Base-by-base conservation (phyloP, 306 rosid species). In the Pueraria montana region DNA sequence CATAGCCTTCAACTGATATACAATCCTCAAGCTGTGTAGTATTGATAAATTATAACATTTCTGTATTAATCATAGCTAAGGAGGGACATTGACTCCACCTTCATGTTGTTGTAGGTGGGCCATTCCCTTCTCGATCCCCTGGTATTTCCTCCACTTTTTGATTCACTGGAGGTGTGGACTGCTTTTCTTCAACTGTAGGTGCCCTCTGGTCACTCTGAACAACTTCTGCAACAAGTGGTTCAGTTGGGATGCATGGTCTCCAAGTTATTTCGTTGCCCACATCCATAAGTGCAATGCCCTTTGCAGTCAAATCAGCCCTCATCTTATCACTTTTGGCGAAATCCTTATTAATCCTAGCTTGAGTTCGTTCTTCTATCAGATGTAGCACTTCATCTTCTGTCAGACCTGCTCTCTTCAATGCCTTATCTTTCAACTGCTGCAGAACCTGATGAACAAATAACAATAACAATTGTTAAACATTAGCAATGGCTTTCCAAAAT, bases 211-310 rank as follows among this genome's bases (percentile, higher is more conserved):
- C 80, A 30, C 53, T 59, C 74, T 72, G 88, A 61, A 73, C 87
- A 67, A 50, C 82, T 73, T 76, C 77, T 50, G 77, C 81, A 20
- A 42, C 75, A 79, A 45, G 42, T n/a, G 84, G 84, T 52, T 83
- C 87, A 24, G 49, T 81, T 3, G 89, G 91, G 72, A 88, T 85
- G 86, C 96, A 88, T 68, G 96, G 97, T 79, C 97, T 91, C 94
- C 97, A 91, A 81, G 89, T 73, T 55, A 93, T 89, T 84, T 92
- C 98, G 24, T 82, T 90, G 56, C 97, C 97, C 11, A 91, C 89
- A 77, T 96, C 98, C 98, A 96, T 96, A 11, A 96, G 91, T 11
- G 97, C 92, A 67, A 96, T 92, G 85, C 98, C 98, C 85, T 89
- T 90, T 8, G 82, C 81, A 38, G 91, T 86, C 84, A 96, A 87